Evolutionary conservation across 2,329 filamentous ascomycete genomes (phyloP).

Genomic region (Nemania sp.): DNA sequence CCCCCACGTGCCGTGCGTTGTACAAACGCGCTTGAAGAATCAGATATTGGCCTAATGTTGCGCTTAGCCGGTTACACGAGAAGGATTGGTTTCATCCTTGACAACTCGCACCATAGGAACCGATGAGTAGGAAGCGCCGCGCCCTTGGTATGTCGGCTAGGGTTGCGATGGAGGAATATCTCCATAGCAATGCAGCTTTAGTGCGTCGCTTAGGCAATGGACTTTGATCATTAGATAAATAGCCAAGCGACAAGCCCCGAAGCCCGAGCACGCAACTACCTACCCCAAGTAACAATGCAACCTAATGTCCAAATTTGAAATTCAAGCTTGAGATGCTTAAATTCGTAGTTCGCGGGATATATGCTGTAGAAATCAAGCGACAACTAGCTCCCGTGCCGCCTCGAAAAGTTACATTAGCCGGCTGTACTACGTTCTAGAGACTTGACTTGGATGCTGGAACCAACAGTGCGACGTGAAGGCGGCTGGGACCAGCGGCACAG

Average conservation of each 20-base stretch:
- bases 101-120: neutral
- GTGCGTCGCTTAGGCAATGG: neutral
- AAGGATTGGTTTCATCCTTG: conserved; percentile 1
- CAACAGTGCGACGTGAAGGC: conserved; percentile 7
- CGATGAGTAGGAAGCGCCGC: neutral
- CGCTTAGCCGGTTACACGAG: conserved; percentile 35
- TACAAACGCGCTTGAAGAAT: conserved; percentile 34
- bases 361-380: neutral
- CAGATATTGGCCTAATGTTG: conserved; percentile 2
- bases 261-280: neutral
- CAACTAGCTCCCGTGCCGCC: neutral
- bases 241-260: neutral
- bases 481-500: conserved; percentile 18
- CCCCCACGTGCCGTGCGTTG: conserved; percentile 28
- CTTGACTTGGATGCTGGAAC: conserved; percentile 23
- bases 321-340: neutral
- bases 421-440: conserved; percentile 13
- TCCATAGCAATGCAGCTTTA: neutral
- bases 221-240: neutral
- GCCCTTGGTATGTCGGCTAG: neutral
- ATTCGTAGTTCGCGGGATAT: neutral
- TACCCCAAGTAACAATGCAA: neutral
- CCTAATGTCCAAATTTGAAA: neutral
- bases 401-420: conserved; percentile 2
- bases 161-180: neutral